These are phyloP conservation scores for Bruguiera sexangula DNA, from an alignment of 345 rosid genomes.

Conservation along the genomic window DNA sequence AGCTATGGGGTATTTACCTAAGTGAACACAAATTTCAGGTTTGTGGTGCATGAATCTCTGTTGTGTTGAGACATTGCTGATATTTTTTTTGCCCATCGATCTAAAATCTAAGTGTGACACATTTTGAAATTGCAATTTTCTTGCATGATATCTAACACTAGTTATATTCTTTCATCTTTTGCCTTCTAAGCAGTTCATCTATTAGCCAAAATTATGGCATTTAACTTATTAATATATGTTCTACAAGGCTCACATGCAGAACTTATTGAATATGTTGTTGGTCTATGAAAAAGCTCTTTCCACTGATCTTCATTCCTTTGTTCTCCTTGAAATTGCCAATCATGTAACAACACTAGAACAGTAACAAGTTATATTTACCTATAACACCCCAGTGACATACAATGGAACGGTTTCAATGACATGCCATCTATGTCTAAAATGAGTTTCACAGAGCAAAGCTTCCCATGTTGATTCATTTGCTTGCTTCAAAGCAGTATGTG, in stretches of 20 bases:
- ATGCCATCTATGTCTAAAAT: no score
- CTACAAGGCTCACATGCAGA: no score
- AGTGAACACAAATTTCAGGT: constrained; percentile 62
- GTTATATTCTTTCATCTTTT: background rate
- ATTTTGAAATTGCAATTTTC: background rate
- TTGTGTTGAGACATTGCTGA: constrained; percentile 85
- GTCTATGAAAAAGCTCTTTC: no score
- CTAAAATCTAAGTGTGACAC: constrained; percentile 61
- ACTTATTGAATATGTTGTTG: no score
- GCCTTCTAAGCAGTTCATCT: background rate
- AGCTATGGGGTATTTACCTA: background rate
- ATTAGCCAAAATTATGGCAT: background rate
- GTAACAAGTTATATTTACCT: no score
- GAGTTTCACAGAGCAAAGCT: no score
- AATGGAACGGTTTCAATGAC: no score
- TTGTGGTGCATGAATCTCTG: constrained; percentile 96
- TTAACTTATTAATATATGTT: background rate
- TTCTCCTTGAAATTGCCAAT: no score
- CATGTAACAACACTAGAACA: no score
- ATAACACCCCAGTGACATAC: no score
- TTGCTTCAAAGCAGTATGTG: background rate
- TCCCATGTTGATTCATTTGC: background rate
- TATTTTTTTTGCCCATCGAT: constrained; percentile 79
- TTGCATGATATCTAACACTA: background rate
- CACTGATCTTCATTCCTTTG: no score